Evolutionary conservation across 192 early-diverging fungal species (phyloP), one percentile per base, ranked within the genome.

Genomic region (Dimargaris cristalligena): DNA sequence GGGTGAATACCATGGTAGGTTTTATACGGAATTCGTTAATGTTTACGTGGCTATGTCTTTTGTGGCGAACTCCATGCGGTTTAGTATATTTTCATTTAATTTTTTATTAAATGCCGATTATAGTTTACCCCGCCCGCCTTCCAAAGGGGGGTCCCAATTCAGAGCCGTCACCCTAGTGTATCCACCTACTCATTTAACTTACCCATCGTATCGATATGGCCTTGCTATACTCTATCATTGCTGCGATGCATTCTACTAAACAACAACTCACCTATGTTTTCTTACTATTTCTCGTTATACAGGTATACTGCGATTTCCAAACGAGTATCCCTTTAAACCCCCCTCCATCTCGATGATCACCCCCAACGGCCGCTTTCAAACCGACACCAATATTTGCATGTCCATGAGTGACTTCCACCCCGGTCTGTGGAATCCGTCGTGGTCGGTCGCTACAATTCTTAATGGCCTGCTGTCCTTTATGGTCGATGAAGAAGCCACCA

Each of bases 381-480:
- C 82, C 14, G 87, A 97, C 67, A 88, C 87, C 56, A 74, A 87
- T 59, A 81, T 99, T 23, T 99, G 96, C 67, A 73, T 94, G 60
- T 91, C 89, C 62, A 97, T 97, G 94, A 88, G 84, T 62, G 92
- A 96, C 76, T 97, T 94, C 70, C 89, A 90, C 62, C 88, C 85
- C 32, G 81, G 80, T 66, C 74, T 85, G 34, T 99, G 94, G 93
- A 99, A 97, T 63, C 93, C 94, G 6, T 86, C 88, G 52, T 97
- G 96, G 96, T 89, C 86, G 56, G 96, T 99, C 11, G 68, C 90
- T 9, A 99, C 96, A 0, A 97, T 99, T 55, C 71, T 99, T 41
- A 97, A 85, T 51, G 96, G 96, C 13, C 71, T 97, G 58, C 72
- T 99, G 44, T 89, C 86, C 50, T 99, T 99, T 67, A 99, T 99